Base-by-base conservation (phyloP, 2,329 filamentous ascomycete species). In the Leptographium wingfieldii region DNA sequence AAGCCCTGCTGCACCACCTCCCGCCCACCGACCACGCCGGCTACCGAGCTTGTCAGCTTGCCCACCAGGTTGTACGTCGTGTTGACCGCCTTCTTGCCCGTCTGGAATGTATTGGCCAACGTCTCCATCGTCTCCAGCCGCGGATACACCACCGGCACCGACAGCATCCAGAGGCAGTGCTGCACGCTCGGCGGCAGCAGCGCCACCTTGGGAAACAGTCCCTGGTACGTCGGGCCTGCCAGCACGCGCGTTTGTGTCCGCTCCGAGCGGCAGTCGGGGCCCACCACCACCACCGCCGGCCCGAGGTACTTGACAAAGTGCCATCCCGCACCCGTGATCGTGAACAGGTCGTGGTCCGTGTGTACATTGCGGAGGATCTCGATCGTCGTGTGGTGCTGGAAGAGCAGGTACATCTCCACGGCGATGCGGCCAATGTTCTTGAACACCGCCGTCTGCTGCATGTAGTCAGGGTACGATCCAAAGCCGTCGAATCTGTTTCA, bases 221-320 rank as follows among this genome's bases (percentile, higher is more conserved):
- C 94, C 72, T 99, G 94, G 70, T 99, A 99, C 1, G 94, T 97
- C 53, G 92, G 91, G 0, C 94, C 94, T 5, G 92, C 92, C 80
- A 99, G 87, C 59, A 99, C 94, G 67, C 95, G 90, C 63, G 86
- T 85, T 62, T 90, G 90, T 58, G 88, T 96, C 57, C 94, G 80
- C 73, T 99, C 94, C 5, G 92, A 96, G 58, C 94, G 85, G 66
- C 91, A 92, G 71, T 99, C 94, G 2, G 90, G 87, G 0, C 92
- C 94, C 57, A 96, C 86, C 0, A 95, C 87, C 0, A 90, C 91
- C 14, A 99, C 86, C 5, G 89, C 89, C 0, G 94, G 94, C 0
- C 94, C 94, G 6, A 99, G 82, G 67, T 88, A 96, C 73, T 99
- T 99, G 73, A 99, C 84, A 72, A 97, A 99, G 72, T 99, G 94